Evolutionary conservation across 148 eudicot species (phyloP), one percentile per base, ranked within the genome.

Genomic region (Salicornia ramosissima): DNA sequence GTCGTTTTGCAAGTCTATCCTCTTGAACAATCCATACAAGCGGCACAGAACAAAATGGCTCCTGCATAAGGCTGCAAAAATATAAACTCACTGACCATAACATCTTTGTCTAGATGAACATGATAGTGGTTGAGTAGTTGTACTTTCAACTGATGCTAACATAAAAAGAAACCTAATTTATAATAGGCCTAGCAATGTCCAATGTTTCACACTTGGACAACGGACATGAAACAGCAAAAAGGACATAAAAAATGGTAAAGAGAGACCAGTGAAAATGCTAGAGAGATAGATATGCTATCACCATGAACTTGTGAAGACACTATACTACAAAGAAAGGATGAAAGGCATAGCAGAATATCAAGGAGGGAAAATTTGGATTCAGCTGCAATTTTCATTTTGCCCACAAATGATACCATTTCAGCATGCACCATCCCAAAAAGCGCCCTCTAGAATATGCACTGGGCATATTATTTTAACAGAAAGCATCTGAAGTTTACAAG

Each of bases 21-120:
- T 90, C 97, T 80, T 90, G 92, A 84, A 94, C 76, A 82, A 89
- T 83, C 98, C 98, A 94, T 78, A 94, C 65, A 72, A 94, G 89
- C 22, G 95, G 95, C 77, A 94, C 90, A 71, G 91, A 88, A 90
- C 96, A 87, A 77, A 94, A 94, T 45, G 98, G 98, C 84, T 90
- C 98, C 97, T 88, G 98, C 98, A 94, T 88, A 80, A 94, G 97
- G 91, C 98, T 94, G 98, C 98, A 87, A 40, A 87, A 80, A 87
- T 84, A 88, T 90, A 82, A 86, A 83, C 83, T 88, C 84, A 81
- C 85, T 83, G 73, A 86, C 65, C 80, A 76, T 31, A 80, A 81
- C 59, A 76, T 76, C 67, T 66, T 21, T 71, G 74, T 43, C 46
- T 49, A 67, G 14, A 51, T 52, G 29, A 57, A 56, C 64, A 22